These are phyloP conservation scores for Colletotrichum siamense DNA, from an alignment of 2,329 filamentous ascomycete species.

Conservation along the genomic window DNA sequence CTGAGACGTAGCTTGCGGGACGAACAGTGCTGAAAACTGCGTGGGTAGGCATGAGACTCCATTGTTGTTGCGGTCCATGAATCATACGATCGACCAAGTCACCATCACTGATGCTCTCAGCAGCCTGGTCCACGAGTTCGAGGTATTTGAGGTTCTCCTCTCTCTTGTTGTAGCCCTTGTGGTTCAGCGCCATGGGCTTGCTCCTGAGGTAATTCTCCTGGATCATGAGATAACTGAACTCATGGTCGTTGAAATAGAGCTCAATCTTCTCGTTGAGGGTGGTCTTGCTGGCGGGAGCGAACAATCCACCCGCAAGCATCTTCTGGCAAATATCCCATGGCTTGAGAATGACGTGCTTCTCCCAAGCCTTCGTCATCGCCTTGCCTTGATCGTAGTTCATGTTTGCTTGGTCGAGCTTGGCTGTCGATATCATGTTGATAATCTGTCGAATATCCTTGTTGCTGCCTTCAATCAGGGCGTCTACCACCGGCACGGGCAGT, in stretches of 20 bases:
- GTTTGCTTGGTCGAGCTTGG: constrained; percentile 82
- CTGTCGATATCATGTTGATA: constrained; percentile 97
- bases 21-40: constrained; percentile 94
- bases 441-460: constrained; percentile 97
- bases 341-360: constrained; percentile 96
- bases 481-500: constrained; percentile 81
- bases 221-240: constrained; percentile 96
- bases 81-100: constrained; percentile 98
- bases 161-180: constrained; percentile 62
- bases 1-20: constrained; percentile 86
- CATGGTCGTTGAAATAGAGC: constrained; percentile 98
- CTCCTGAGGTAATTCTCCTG: constrained; percentile 96
- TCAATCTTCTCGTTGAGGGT: constrained; percentile 98
- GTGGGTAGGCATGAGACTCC: constrained; percentile 97
- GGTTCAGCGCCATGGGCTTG: constrained; percentile 70
- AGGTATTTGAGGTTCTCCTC: constrained; percentile 82
- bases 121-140: constrained; percentile 85
- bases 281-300: constrained; percentile 80
- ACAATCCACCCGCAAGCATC: constrained; percentile 87
- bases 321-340: constrained; percentile 98
- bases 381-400: constrained; percentile 89
- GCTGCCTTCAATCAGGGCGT: constrained; percentile 93
- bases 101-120: constrained; percentile 95
- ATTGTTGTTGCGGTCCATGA: constrained; percentile 96
- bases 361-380: constrained; percentile 96